Conservation (phyloP, 2,329 filamentous ascomycete genomes). For the Aureobasidium sp. region DNA sequence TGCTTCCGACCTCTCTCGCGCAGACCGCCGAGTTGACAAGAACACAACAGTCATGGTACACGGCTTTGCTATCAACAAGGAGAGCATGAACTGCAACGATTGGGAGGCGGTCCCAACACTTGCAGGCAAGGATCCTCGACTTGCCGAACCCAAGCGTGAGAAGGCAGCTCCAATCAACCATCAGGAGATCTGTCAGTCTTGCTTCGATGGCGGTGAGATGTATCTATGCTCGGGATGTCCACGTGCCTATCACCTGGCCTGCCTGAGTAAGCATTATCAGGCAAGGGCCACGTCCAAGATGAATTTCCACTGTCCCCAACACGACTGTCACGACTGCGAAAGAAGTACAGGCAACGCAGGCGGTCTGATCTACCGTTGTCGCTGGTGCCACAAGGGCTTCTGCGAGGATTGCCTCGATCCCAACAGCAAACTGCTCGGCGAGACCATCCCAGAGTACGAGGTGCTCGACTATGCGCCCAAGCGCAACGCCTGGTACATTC, state of each 20-base stretch:
- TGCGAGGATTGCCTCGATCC: slow-evolving; percentile 55
- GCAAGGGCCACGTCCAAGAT: slow-evolving; percentile 36
- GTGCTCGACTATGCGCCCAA: slow-evolving; percentile 39
- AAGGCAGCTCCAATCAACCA: slow-evolving; percentile 43
- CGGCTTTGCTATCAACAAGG: slow-evolving; percentile 51
- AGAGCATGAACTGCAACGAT: slow-evolving; percentile 45
- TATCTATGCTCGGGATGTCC: slow-evolving; percentile 48
- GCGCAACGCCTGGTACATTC: slow-evolving; percentile 45
- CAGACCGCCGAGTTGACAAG: slow-evolving; percentile 48
- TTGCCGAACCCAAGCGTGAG: slow-evolving; percentile 43
- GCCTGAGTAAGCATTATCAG: slow-evolving; percentile 38
- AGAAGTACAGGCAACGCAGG: slow-evolving; percentile 46
- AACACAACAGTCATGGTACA: slow-evolving; percentile 52
- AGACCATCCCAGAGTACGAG: slow-evolving; percentile 47
- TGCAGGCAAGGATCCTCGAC: slow-evolving; percentile 47
- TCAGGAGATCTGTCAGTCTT: slow-evolving; percentile 48
- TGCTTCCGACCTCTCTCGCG: slow-evolving; percentile 29
- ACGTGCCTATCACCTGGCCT: slow-evolving; percentile 47
- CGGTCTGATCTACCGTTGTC: slow-evolving; percentile 46
- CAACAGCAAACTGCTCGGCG: slow-evolving; percentile 43
- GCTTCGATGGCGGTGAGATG: slow-evolving; percentile 44
- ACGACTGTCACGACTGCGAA: slow-evolving; percentile 47
- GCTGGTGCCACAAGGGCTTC: slow-evolving; percentile 49
- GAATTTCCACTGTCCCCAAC: slow-evolving; percentile 48
- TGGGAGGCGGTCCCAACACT: slow-evolving; percentile 54